Percentiles rank a stretch among this genome's conserved stretches.
Evolutionary conservation across 2,329 filamentous ascomycete genomes (phyloP).

Genomic region (Diaporthe eres): DNA sequence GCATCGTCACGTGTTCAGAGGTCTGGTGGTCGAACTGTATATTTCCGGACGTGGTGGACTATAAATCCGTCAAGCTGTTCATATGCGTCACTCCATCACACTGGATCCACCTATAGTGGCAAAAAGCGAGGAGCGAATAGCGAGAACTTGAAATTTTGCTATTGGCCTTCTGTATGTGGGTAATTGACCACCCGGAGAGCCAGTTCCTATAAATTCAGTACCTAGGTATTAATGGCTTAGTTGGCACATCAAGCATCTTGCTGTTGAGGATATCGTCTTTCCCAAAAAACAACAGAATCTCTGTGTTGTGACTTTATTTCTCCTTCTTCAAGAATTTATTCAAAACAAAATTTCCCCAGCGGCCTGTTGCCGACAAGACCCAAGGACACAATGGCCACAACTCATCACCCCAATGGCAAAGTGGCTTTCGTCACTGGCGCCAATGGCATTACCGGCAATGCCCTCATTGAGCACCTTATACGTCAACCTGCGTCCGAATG

Average conservation of each 20-base stretch:
- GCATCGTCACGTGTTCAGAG: not conserved
- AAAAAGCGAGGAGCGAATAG: not conserved
- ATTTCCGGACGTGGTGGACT: slow-evolving; percentile 1
- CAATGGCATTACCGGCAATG: slow-evolving; percentile 53
- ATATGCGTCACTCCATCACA: not conserved
- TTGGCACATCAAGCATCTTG: not conserved
- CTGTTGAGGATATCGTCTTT: not conserved
- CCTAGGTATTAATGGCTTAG: not conserved
- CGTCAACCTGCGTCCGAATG: slow-evolving; percentile 41
- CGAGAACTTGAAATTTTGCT: not conserved
- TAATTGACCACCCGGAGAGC: not conserved
- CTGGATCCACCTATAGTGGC: not conserved
- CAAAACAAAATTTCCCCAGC: not conserved
- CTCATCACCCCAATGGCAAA: not conserved
- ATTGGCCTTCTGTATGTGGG: not conserved
- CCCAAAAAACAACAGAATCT: not conserved
- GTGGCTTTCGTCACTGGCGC: slow-evolving; percentile 44
- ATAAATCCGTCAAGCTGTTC: not conserved
- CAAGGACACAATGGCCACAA: not conserved
- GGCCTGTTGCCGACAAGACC: not conserved
- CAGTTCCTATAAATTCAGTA: not conserved
- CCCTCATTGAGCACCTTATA: slow-evolving; percentile 52
- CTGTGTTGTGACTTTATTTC: not conserved
- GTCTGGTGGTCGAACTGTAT: not conserved
- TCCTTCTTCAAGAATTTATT: not conserved